These are phyloP conservation scores for Raffaelea arxii DNA, from an alignment of 2,329 filamentous ascomycete species.

Conservation along the genomic window DNA sequence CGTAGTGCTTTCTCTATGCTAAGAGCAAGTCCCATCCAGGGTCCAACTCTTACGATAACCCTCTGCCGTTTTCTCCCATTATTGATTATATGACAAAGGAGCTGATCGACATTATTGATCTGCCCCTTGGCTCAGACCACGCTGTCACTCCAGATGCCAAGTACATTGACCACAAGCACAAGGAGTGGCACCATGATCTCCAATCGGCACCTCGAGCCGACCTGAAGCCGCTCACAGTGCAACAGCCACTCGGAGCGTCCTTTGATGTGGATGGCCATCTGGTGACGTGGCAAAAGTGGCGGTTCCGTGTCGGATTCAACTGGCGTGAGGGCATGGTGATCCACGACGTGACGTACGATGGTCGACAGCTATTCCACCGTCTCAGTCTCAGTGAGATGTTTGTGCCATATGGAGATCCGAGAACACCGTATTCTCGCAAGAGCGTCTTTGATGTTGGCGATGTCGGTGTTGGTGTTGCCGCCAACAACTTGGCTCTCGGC, in stretches of 20 bases:
- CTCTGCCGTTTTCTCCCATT: constrained; percentile 41
- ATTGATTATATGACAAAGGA: constrained; percentile 38
- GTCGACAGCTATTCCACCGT: constrained; percentile 54
- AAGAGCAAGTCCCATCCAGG: constrained; percentile 26
- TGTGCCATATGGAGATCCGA: constrained; percentile 53
- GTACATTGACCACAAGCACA: not conserved
- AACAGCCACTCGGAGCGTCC: constrained; percentile 8
- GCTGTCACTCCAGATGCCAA: constrained; percentile 22
- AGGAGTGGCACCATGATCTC: constrained; percentile 1
- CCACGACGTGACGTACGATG: constrained; percentile 58
- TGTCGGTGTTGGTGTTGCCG: constrained; percentile 53
- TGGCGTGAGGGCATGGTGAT: constrained; percentile 59
- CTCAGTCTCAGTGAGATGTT: constrained; percentile 60
- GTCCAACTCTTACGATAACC: constrained; percentile 48
- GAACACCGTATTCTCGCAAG: constrained; percentile 57
- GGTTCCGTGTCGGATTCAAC: constrained; percentile 59
- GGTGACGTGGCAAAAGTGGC: constrained; percentile 56
- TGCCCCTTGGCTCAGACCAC: constrained; percentile 30
- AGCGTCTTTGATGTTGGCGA: constrained; percentile 66
- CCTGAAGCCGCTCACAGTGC: constrained; percentile 40
- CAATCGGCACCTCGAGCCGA: constrained; percentile 29
- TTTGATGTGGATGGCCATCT: constrained; percentile 41
- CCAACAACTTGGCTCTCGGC: constrained; percentile 58
- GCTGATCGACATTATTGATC: constrained; percentile 27
- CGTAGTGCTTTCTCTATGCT: constrained; percentile 25